Conservation (phyloP, 305 asterid species). For the Salvia sclarea region DNA sequence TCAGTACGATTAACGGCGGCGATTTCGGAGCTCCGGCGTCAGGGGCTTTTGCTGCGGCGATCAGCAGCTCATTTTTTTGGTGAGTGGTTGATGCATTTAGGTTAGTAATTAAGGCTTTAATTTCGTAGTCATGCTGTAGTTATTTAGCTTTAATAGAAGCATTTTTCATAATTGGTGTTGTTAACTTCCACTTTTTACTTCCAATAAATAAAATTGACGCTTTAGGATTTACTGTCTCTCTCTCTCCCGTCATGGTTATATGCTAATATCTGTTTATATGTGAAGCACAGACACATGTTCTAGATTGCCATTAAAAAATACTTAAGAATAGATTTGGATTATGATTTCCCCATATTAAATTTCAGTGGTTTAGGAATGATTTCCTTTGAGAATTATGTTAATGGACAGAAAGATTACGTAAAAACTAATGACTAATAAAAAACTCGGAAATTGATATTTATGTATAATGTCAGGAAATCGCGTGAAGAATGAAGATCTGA, state of each 20-base stretch:
- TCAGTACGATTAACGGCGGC: constrained; percentile 7
- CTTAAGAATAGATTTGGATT: too few relatives aligned
- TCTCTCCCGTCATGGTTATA: background rate
- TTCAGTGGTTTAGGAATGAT: background rate
- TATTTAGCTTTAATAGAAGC: background rate
- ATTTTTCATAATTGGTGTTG: background rate
- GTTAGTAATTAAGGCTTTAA: background rate
- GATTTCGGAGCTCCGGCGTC: background rate
- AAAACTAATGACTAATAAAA: background rate
- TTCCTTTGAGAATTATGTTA: background rate
- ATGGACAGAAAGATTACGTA: background rate
- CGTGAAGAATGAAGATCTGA: too few relatives aligned
- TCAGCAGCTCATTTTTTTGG: constrained; percentile 4
- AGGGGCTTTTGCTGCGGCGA: background rate
- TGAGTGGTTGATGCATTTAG: constrained; percentile 18
- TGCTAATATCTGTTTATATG: background rate
- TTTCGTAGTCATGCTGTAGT: background rate
- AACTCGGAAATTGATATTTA: too few relatives aligned
- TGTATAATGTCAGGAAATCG: too few relatives aligned
- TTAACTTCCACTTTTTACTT: background rate
- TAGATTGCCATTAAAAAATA: background rate
- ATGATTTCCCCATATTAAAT: background rate
- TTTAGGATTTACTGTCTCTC: background rate
- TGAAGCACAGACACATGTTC: too few relatives aligned
- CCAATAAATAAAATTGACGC: background rate